Conservation (phyloP, 192 early-diverging fungal genomes). For the Dispira simplex region DNA sequence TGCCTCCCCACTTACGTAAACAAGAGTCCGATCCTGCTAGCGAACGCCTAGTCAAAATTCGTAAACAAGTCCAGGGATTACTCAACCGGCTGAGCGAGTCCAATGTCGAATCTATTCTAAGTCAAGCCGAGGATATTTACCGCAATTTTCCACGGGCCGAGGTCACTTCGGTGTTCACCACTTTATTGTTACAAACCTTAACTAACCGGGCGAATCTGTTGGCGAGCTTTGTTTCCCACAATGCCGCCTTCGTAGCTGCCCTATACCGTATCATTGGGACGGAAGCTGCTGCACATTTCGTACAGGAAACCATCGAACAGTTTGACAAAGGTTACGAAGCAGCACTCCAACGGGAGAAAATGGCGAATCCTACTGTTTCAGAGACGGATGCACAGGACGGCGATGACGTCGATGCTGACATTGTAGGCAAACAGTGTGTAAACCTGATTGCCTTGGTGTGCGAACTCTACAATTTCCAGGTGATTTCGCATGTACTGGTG, state of each 20-base stretch:
- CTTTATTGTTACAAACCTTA: constrained; percentile 58
- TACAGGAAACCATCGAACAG: constrained; percentile 56
- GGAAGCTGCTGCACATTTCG: constrained; percentile 68
- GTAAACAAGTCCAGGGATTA: constrained; percentile 70
- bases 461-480: constrained; percentile 83
- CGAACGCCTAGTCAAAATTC: constrained; percentile 57
- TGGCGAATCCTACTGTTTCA: background rate
- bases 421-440: constrained; percentile 50
- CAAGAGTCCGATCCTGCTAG: constrained; percentile 29
- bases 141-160: constrained; percentile 40
- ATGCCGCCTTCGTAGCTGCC: constrained; percentile 71
- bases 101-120: constrained; percentile 80
- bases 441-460: constrained; percentile 70
- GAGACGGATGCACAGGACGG: constrained; percentile 14
- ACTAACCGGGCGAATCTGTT: constrained; percentile 72
- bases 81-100: constrained; percentile 78
- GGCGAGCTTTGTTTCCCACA: constrained; percentile 80
- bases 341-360: constrained; percentile 9
- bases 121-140: constrained; percentile 65
- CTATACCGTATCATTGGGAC: constrained; percentile 69
- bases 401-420: constrained; percentile 25
- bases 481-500: constrained; percentile 66
- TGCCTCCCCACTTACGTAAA: constrained; percentile 77
- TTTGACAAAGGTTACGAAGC: constrained; percentile 41
- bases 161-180: constrained; percentile 73